Evolutionary conservation across 169 alveolate species (phyloP), one percentile per base, ranked within the genome.

Genomic region (Cyclospora cayetanensis): DNA sequence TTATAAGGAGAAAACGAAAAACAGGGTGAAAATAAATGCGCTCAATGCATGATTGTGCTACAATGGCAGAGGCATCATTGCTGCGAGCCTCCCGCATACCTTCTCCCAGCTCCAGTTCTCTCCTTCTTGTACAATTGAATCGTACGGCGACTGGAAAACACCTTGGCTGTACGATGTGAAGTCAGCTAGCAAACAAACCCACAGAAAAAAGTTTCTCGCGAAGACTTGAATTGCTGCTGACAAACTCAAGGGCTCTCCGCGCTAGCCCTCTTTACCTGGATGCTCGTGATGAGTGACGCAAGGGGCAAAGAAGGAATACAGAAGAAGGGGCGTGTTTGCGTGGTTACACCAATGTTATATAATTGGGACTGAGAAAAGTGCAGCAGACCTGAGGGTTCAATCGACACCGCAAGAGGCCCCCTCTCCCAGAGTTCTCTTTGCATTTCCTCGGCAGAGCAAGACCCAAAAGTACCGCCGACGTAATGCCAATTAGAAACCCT

Each of bases 21-120:
- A n/a, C n/a, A n/a, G n/a, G n/a, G n/a, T n/a, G n/a, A n/a, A n/a
- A n/a, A n/a, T n/a, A n/a, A n/a, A n/a, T n/a, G n/a, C n/a, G n/a
- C n/a, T n/a, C n/a, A n/a, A n/a, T n/a, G n/a, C n/a, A n/a, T n/a
- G n/a, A n/a, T n/a, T n/a, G n/a, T n/a, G n/a, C n/a, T n/a, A n/a
- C n/a, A n/a, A n/a, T n/a, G n/a, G n/a, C n/a, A n/a, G n/a, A n/a
- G n/a, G n/a, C n/a, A n/a, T n/a, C n/a, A n/a, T n/a, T n/a, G n/a
- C n/a, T n/a, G n/a, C n/a, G n/a, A n/a, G 27, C 50, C 80, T 25
- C 50, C 80, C 5, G 34, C 88, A 0, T n/a, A 53, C 90, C 90
- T 82, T 82, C 27, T 82, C 90, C 90, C 90, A 82, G n/a, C 37
- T 41, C 90, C 90, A 82, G 53, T 31, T 35, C 9, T 52, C 63